These are phyloP conservation scores for Euclidium syriacum DNA, from an alignment of 345 rosid species.

Conservation along the genomic window DNA sequence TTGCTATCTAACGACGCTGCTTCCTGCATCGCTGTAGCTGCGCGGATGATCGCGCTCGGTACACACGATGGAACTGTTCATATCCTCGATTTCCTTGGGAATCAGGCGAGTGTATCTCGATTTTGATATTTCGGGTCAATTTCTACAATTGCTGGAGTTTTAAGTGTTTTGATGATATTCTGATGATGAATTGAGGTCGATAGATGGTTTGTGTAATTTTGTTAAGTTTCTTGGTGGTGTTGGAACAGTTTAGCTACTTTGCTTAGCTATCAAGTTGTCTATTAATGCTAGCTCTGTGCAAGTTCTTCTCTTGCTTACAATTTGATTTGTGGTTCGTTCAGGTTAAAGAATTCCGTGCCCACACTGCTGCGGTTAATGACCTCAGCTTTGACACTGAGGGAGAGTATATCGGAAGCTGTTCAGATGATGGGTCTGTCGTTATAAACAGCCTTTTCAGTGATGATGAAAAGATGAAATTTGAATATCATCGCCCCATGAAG, in stretches of 20 bases:
- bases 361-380: conserved; percentile 87
- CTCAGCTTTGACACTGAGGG: conserved; percentile 90
- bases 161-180: not conserved
- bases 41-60: conserved; percentile 97
- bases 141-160: not conserved
- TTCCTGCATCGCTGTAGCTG: conserved; percentile 87
- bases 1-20: conserved; percentile 87
- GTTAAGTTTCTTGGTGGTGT: not conserved
- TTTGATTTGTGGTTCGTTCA: conserved; percentile 23
- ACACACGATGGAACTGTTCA: conserved; percentile 82
- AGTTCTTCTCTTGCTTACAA: not conserved
- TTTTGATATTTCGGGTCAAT: not conserved
- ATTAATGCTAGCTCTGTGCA: too few relatives aligned
- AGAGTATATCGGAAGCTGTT: conserved; percentile 95
- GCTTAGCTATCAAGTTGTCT: conserved; percentile 5
- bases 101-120: conserved; percentile 47
- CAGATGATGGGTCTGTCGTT: conserved; percentile 93
- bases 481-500: conserved; percentile 98
- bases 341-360: conserved; percentile 81
- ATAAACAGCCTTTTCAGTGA: conserved; percentile 94
- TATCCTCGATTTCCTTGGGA: conserved; percentile 95
- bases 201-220: not conserved
- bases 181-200: not conserved
- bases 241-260: not conserved
- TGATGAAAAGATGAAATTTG: conserved; percentile 74